A percentile compares a stretch with the other conserved stretches of the same genome.
These are phyloP conservation scores for Trichopus zeylanicus DNA, from an alignment of 116 monocot genomes.

Conservation along the genomic window DNA sequence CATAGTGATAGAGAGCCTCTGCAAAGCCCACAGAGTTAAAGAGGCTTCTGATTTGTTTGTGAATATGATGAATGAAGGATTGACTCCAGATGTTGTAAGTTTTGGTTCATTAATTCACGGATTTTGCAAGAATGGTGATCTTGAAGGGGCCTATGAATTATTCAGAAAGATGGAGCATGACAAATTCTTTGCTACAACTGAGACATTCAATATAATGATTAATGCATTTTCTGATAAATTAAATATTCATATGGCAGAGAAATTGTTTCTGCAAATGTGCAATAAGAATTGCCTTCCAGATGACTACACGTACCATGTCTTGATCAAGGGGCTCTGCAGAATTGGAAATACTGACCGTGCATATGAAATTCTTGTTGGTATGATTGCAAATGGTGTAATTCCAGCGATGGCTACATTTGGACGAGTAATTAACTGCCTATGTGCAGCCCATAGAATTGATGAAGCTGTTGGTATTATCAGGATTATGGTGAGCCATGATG, in stretches of 20 bases:
- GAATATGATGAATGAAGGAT: constrained; percentile 60
- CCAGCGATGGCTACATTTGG: constrained; percentile 80
- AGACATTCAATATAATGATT: constrained; percentile 78
- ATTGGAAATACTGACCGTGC: constrained; percentile 50
- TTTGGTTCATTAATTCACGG: constrained; percentile 84
- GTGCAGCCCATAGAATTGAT: constrained; percentile 23
- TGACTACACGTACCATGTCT: constrained; percentile 58
- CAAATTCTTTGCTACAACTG: constrained; percentile 28
- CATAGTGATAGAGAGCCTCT: constrained; percentile 78
- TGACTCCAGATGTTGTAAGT: constrained; percentile 64
- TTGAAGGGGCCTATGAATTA: constrained; percentile 54
- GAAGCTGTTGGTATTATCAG: constrained; percentile 66
- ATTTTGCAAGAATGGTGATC: constrained; percentile 57
- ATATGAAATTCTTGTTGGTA: constrained; percentile 38
- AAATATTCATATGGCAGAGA: constrained; percentile 49
- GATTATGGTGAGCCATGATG: constrained; percentile 53
- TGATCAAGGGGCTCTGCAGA: constrained; percentile 66
- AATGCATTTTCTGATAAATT: constrained; percentile 53
- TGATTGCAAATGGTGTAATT: constrained; percentile 42
- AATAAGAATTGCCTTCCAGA: constrained; percentile 39
- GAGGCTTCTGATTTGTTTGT: constrained; percentile 54
- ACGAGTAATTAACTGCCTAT: constrained; percentile 55
- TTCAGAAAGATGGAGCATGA: constrained; percentile 52
- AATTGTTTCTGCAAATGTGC: constrained; percentile 67
- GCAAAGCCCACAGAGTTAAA: constrained; percentile 39